phyloP scores from a whole-genome alignment of 768 basidiomycete genomes.

The Lyophyllum decastes region DNA sequence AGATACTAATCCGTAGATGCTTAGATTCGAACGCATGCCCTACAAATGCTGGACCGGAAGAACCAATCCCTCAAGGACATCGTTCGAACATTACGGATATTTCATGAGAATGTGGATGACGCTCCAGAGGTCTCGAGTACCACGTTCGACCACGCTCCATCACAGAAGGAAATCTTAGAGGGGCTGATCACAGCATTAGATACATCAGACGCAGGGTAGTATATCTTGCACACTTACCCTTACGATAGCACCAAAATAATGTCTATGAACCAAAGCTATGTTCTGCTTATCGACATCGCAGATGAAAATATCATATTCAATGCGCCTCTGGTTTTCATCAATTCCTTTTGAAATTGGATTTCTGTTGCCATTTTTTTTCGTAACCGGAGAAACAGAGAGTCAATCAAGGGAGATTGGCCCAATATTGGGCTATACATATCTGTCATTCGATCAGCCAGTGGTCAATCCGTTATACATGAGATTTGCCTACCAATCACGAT shows the following conservation, averaged over 20 bases:
- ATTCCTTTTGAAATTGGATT: conserved; percentile 84
- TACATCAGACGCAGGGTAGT: conserved; percentile 16
- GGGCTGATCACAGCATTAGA: conserved; percentile 66
- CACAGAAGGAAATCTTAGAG: conserved; percentile 69
- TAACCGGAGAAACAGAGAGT: conserved; percentile 79
- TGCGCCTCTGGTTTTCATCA: conserved; percentile 81
- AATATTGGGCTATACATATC: conserved; percentile 91
- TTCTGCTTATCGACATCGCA: conserved; percentile 28
- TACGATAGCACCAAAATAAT: neutral
- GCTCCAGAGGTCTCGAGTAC: conserved; percentile 35
- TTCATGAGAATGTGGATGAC: conserved; percentile 73
- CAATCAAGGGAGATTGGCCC: conserved; percentile 94
- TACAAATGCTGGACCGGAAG: conserved; percentile 75
- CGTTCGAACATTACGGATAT: conserved; percentile 67
- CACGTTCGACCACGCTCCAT: conserved; percentile 40
- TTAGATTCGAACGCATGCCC: conserved; percentile 78
- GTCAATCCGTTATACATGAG: conserved; percentile 2
- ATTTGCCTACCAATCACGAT: conserved; percentile 77
- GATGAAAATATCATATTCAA: conserved; percentile 88
- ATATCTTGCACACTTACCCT: neutral
- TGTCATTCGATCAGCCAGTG: conserved; percentile 30
- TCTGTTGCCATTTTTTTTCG: conserved; percentile 86
- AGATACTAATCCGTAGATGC: conserved; percentile 1
- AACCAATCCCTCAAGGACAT: conserved; percentile 72
- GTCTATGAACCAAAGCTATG: conserved; percentile 6